These are phyloP conservation scores for Wickerhamiella kazuoi DNA, from an alignment of 805 yeast species.

Conservation along the genomic window DNA sequence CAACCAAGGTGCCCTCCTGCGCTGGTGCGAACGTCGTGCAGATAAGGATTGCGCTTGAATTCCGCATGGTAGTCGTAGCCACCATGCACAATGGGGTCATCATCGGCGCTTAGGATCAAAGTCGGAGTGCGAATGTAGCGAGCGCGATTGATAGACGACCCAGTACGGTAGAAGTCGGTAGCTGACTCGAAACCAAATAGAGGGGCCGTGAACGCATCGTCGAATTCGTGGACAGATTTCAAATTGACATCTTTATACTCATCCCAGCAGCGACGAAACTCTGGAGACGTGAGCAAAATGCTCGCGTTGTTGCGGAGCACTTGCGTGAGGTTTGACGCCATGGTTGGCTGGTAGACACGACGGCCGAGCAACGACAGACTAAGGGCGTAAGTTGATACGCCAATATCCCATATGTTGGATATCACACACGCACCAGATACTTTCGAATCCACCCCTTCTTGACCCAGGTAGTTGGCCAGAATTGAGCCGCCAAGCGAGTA, in stretches of 20 bases:
- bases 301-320: slow-evolving; percentile 29
- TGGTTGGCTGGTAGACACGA: slow-evolving; percentile 31
- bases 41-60: slow-evolving; percentile 38
- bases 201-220: slow-evolving; percentile 44
- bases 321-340: slow-evolving; percentile 31
- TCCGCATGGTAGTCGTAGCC: slow-evolving; percentile 35
- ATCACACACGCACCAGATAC: slow-evolving; percentile 41
- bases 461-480: slow-evolving; percentile 55
- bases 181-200: slow-evolving; percentile 49
- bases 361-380: slow-evolving; percentile 27
- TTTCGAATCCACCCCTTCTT: slow-evolving; percentile 28
- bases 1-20: slow-evolving; percentile 78
- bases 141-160: slow-evolving; percentile 38
- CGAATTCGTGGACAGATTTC: slow-evolving; percentile 37
- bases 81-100: slow-evolving; percentile 57
- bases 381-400: slow-evolving; percentile 30
- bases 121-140: slow-evolving; percentile 42
- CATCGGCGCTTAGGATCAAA: slow-evolving; percentile 41
- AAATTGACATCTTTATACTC: slow-evolving; percentile 7
- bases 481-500: slow-evolving; percentile 66
- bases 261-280: slow-evolving; percentile 18
- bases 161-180: slow-evolving; percentile 45
- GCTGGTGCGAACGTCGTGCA: slow-evolving; percentile 38
- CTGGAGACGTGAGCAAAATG: slow-evolving; percentile 19
- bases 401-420: slow-evolving; percentile 61